phyloP scores from a whole-genome alignment of 1,139 yeast genomes.

The Debaryomycetaceae sp. region DNA sequence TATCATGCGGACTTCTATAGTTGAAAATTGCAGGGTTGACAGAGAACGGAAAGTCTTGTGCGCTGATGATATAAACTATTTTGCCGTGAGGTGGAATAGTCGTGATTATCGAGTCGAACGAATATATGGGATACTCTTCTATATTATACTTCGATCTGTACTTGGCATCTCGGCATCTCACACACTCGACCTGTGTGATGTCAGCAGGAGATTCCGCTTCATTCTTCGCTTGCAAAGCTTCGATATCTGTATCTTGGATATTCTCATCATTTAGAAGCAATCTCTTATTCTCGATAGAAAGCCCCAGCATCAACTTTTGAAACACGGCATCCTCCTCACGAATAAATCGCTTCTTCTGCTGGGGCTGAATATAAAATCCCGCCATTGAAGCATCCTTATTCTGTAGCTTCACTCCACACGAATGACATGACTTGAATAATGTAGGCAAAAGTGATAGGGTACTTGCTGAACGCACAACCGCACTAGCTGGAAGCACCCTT shows the following conservation, averaged over 20 bases:
- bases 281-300: conserved; percentile 23
- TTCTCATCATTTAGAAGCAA: conserved; percentile 19
- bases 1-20: conserved; percentile 29
- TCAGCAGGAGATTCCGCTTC: conserved; percentile 4
- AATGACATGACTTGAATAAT: conserved; percentile 21
- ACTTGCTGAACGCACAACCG: neutral
- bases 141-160: conserved; percentile 36
- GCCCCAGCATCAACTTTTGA: conserved; percentile 12
- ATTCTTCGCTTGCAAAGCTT: conserved; percentile 2
- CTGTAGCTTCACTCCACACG: conserved; percentile 58
- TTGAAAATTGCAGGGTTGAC: conserved; percentile 38
- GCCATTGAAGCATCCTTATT: conserved; percentile 23
- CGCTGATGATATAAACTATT: conserved; percentile 59
- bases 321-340: conserved; percentile 22
- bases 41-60: conserved; percentile 68
- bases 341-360: conserved; percentile 4
- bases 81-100: conserved; percentile 47
- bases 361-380: conserved; percentile 38
- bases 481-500: neutral
- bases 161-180: conserved; percentile 53
- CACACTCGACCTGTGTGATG: conserved; percentile 29
- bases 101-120: conserved; percentile 33
- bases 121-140: conserved; percentile 33
- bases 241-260: conserved; percentile 1
- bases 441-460: conserved; percentile 2